These are phyloP conservation scores for Carallia brachiata DNA, from an alignment of 345 rosid species.

Conservation along the genomic window DNA sequence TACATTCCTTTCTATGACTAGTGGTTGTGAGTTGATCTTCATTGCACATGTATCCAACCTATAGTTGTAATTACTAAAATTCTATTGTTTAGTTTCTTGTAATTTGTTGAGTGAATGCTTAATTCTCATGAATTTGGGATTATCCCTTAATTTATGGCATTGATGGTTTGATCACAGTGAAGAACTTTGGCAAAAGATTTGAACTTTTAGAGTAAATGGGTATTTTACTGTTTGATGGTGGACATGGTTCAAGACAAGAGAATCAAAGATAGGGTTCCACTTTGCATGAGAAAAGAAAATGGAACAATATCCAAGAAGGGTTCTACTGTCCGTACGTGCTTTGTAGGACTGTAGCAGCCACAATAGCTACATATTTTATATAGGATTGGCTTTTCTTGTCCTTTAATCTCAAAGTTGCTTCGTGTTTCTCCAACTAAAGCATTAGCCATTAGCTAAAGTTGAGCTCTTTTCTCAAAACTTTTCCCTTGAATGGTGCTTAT, in stretches of 20 bases:
- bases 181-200: neutral
- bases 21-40: neutral
- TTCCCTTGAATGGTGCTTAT: slow-evolving; percentile 19
- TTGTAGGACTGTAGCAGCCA: slow-evolving; percentile 7
- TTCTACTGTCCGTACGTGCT: slow-evolving; percentile 7
- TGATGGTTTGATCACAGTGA: no score
- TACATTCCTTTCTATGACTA: no score
- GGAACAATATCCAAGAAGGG: slow-evolving; percentile 20
- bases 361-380: neutral
- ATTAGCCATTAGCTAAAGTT: slow-evolving; percentile 43
- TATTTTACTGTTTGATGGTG: neutral
- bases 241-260: neutral
- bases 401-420: slow-evolving; percentile 25
- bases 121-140: neutral
- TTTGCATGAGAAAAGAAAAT: slow-evolving; percentile 7
- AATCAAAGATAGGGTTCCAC: neutral
- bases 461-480: slow-evolving; percentile 36
- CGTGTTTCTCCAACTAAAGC: slow-evolving; percentile 33
- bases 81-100: neutral
- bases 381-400: slow-evolving; percentile 19
- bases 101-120: neutral
- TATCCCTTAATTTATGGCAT: neutral
- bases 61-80: neutral
- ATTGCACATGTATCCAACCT: neutral
- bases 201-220: neutral